These are phyloP conservation scores for Sclerotinia borealis DNA, from an alignment of 2,329 filamentous ascomycete species.

Conservation along the genomic window DNA sequence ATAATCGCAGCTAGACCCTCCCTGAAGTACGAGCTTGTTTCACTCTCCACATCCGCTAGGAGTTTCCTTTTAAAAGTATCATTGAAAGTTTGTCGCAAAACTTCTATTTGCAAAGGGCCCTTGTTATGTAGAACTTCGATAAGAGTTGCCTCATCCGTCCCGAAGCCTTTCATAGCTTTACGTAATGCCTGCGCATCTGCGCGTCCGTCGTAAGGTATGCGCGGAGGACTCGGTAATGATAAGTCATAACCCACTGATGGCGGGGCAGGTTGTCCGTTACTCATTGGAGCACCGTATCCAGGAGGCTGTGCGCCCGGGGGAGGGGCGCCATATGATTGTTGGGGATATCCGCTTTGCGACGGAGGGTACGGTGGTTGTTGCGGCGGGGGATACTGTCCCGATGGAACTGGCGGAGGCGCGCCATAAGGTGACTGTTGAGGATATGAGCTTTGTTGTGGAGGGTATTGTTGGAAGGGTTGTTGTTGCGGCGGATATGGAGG, in stretches of 20 bases:
- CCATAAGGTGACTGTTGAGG: constrained; percentile 44
- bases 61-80: constrained; percentile 61
- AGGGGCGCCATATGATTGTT: constrained; percentile 20
- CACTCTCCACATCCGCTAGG: constrained; percentile 67
- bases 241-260: constrained; percentile 71
- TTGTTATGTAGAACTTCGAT: constrained; percentile 65
- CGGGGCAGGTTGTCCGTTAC: constrained; percentile 46
- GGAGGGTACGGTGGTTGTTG: constrained; percentile 40
- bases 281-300: constrained; percentile 1
- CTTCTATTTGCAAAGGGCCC: constrained; percentile 70
- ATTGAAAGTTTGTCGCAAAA: constrained; percentile 61
- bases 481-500: constrained; percentile 23
- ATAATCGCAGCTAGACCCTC: constrained; percentile 68
- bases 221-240: constrained; percentile 41
- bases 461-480: constrained; percentile 7
- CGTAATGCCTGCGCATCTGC: constrained; percentile 66
- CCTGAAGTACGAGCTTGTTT: constrained; percentile 70
- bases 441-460: constrained; percentile 8
- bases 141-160: constrained; percentile 75
- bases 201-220: constrained; percentile 62
- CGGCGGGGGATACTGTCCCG: constrained; percentile 28
- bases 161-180: constrained; percentile 87
- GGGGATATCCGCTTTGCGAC: constrained; percentile 16
- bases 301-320: constrained; percentile 30
- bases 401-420: constrained; percentile 25